Evolutionary conservation across 163 green algal species (phyloP).

Genomic region (Scenedesmus sp.): DNA sequence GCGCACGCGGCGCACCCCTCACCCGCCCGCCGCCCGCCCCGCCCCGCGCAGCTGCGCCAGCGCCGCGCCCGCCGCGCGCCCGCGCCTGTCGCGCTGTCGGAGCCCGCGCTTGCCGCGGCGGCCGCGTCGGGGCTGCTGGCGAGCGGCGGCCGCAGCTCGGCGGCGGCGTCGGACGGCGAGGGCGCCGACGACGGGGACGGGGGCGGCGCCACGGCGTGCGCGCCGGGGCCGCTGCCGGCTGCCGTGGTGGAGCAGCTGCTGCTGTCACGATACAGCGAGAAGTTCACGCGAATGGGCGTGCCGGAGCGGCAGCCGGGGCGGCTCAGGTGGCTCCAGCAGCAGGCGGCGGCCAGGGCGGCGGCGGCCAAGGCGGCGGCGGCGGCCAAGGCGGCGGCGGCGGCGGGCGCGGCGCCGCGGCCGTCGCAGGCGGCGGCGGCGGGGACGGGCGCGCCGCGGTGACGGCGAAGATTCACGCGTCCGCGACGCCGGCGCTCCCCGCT

Average conservation of each 20-base stretch:
- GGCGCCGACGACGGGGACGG: background rate
- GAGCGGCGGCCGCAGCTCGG: too few relatives aligned
- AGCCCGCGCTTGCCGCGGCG: constrained; percentile 16
- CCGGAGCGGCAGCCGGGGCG: too few relatives aligned
- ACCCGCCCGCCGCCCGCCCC: background rate
- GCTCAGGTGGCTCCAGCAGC: too few relatives aligned
- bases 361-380: too few relatives aligned
- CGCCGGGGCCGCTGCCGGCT: constrained; percentile 17
- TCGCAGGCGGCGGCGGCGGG: too few relatives aligned
- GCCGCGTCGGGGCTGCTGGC: constrained; percentile 22
- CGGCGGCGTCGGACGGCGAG: background rate
- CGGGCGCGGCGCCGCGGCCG: too few relatives aligned
- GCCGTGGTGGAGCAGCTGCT: constrained; percentile 50
- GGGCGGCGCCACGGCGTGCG: background rate
- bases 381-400: too few relatives aligned
- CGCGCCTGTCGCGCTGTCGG: constrained; percentile 8
- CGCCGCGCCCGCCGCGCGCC: constrained; percentile 26
- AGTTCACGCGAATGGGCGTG: constrained; percentile 48
- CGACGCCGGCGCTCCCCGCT: too few relatives aligned
- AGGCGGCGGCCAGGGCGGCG: too few relatives aligned
- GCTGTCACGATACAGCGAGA: constrained; percentile 48
- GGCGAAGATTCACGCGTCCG: too few relatives aligned
- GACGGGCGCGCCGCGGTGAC: too few relatives aligned
- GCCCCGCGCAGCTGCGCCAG: background rate
- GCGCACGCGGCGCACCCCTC: too few relatives aligned